Conservation (phyloP, 257 asterid genomes). For the Solanum sejunctum region DNA sequence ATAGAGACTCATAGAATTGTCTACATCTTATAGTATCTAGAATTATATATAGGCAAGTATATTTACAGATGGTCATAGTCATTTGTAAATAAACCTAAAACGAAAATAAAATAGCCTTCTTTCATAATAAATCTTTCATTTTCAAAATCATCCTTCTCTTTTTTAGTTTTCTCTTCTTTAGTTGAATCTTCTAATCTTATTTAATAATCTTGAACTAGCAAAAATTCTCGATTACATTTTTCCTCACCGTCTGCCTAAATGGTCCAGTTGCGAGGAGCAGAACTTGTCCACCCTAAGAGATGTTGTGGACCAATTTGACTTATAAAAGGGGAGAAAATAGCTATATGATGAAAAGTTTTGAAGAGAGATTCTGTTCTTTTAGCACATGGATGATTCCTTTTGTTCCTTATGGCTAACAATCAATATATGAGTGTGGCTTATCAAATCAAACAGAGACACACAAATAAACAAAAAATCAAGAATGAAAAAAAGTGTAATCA, state of each 20-base stretch:
- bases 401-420: conserved; percentile 2
- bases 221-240: no score
- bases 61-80: no score
- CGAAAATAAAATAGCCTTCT: no score
- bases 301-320: background rate
- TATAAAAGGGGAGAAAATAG: background rate
- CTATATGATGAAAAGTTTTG: background rate
- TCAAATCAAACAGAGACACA: background rate
- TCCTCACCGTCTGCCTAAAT: background rate
- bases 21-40: no score
- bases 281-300: background rate
- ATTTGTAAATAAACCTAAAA: no score
- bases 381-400: conserved; percentile 6
- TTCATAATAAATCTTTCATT: no score
- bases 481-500: background rate
- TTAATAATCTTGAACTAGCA: no score
- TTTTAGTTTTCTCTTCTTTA: no score
- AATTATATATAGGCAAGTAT: no score
- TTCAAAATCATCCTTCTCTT: no score
- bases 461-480: background rate
- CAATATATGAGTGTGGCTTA: background rate
- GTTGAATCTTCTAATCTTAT: no score
- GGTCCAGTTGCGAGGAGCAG: background rate
- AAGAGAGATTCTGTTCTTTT: conserved; percentile 1
- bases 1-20: no score